Conservation (phyloP, 371 early-diverging fungal genomes). For the Parasitella parasitica region DNA sequence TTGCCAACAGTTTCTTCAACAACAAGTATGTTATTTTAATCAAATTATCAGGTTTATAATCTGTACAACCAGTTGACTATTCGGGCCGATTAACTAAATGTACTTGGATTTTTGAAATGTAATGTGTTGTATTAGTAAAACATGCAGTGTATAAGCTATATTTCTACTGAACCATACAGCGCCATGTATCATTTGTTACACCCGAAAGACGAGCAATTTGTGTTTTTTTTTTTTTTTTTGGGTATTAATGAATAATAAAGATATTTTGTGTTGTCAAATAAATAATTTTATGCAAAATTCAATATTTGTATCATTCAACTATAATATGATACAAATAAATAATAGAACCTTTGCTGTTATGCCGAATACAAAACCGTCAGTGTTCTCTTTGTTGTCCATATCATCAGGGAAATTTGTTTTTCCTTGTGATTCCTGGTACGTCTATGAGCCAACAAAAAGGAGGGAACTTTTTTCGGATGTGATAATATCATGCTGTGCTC, state of each 20-base stretch:
- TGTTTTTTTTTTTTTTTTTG: too few species aligned
- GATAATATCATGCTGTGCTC: not conserved
- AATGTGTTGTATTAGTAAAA: too few species aligned
- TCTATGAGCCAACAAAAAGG: not conserved
- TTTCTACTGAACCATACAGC: not conserved
- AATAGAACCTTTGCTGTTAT: not conserved
- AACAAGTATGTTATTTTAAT: not conserved
- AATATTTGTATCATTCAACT: not conserved
- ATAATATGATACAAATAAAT: not conserved
- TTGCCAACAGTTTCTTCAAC: not conserved
- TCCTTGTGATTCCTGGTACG: not conserved
- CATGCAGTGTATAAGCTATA: not conserved
- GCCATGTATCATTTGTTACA: not conserved
- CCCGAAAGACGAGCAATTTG: not conserved
- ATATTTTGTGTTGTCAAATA: not conserved
- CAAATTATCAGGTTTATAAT: not conserved
- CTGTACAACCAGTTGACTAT: not conserved
- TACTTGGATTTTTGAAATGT: not conserved
- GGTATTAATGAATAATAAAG: not conserved
- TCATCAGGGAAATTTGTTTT: not conserved
- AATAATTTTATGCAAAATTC: not conserved
- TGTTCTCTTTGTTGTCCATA: not conserved
- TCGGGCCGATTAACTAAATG: not conserved
- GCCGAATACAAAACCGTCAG: not conserved
- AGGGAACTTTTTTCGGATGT: not conserved